Percentiles rank a stretch among this genome's conserved stretches.
These are phyloP conservation scores for Colletotrichum sp. DNA, from an alignment of 2,329 filamentous ascomycete genomes.

Conservation along the genomic window DNA sequence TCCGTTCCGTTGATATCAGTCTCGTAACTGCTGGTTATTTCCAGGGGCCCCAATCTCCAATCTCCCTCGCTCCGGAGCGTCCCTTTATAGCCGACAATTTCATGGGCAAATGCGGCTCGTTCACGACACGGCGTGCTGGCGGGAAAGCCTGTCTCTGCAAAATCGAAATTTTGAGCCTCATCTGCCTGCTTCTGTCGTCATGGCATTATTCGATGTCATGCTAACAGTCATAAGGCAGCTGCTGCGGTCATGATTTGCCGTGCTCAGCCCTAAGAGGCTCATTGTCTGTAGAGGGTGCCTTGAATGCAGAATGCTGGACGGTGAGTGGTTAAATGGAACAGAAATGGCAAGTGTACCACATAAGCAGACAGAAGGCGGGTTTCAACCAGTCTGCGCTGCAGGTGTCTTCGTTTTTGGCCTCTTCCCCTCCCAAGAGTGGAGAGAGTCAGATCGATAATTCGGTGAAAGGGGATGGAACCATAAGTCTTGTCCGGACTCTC, in stretches of 20 bases:
- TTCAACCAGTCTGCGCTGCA: background rate
- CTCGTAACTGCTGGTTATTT: background rate
- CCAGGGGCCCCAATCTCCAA: background rate
- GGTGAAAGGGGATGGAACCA: background rate
- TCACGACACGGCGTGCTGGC: background rate
- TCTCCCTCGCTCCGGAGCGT: background rate
- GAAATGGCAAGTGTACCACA: background rate
- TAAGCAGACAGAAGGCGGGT: background rate
- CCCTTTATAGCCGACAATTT: background rate
- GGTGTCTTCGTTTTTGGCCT: background rate
- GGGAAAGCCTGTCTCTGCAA: background rate
- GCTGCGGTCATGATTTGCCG: slow-evolving; percentile 9
- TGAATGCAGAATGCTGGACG: background rate
- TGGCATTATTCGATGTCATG: background rate
- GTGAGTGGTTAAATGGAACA: background rate
- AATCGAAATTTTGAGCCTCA: slow-evolving; percentile 1
- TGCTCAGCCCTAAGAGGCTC: slow-evolving; percentile 13
- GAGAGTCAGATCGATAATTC: background rate
- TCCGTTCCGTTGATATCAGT: background rate
- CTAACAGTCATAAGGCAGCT: background rate
- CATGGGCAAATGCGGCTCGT: background rate
- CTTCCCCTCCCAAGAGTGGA: background rate
- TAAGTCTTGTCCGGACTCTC: background rate
- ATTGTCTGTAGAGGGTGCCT: background rate
- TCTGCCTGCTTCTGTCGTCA: background rate